Base-by-base conservation (phyloP, 805 yeast genomes). In the Candida golubevii region DNA sequence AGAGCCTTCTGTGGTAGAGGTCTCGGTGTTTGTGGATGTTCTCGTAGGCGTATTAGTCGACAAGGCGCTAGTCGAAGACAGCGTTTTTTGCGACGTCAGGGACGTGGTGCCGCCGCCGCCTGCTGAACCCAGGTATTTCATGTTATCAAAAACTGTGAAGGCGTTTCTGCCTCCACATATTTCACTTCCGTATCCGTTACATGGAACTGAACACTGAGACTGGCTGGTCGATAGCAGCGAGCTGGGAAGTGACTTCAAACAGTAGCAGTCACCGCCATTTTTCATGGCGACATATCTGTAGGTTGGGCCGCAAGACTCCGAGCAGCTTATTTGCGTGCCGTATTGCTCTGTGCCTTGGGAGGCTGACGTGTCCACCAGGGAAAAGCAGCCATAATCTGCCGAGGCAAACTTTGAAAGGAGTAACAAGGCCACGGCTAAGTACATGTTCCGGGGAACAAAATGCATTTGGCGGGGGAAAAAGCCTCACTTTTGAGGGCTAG, bases 101-200 rank as follows among this genome's bases (percentile, higher is more conserved):
- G 54, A 32, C n/a, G 48, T 10, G 18, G 31, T 12, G 15, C 12
- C 27, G 41, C 42, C 14, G 35, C 42, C 50, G 39, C 32, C 48
- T 8, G 42, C 32, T 2, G 41, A 26, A 23, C 69, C 69, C 3
- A 31, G 39, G 18, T 37, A 36, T 6, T 26, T 28, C 10, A 7
- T 12, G 26, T 45, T 42, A 9, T 38, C 35, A 39, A 55, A 68
- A 6, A 70, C 65, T 14, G 60, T 46, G 56, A 58, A 72, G 3
- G 63, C 62, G 31, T 42, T 38, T 3, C 47, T 8, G 14, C 77
- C 76, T 26, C 77, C 77, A 50, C 77, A 72, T 15, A 39, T 59
- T 15, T 50, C 60, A 1, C 26, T 4, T 11, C 64, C 68, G 45
- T 56, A 72, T 7, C 75, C 76, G 36, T 49, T 35, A 54, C 77